phyloP scores from a whole-genome alignment of 2,329 filamentous ascomycete genomes.

The Aspergillus hiratsukae region DNA sequence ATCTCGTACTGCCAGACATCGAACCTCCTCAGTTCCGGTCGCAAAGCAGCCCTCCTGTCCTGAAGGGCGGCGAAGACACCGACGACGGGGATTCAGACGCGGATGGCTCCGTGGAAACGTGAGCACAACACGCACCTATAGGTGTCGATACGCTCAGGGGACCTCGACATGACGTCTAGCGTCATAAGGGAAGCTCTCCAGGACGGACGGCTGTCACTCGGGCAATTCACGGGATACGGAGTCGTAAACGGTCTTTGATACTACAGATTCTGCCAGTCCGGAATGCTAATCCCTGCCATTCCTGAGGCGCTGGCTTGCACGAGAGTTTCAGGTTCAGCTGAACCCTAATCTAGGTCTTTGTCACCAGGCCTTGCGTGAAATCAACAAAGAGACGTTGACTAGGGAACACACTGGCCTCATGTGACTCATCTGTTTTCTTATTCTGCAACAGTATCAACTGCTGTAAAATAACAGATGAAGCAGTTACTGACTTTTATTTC shows the following conservation, averaged over 20 bases:
- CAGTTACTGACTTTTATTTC: not conserved
- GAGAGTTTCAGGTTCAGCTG: not conserved
- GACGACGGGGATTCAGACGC: conserved; percentile 4
- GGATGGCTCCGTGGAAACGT: conserved; percentile 3
- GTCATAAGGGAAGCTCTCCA: not conserved
- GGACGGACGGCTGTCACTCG: not conserved
- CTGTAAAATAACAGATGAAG: not conserved
- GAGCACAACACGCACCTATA: conserved; percentile 7
- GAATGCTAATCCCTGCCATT: not conserved
- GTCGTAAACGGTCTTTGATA: not conserved
- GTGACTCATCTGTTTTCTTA: not conserved
- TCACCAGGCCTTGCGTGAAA: not conserved
- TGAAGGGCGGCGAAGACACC: conserved; percentile 13
- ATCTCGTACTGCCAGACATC: conserved; percentile 19
- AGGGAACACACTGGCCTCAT: not conserved
- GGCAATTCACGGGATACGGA: not conserved
- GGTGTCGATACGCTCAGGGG: not conserved
- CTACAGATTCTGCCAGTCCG: not conserved
- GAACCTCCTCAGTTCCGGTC: conserved; percentile 23
- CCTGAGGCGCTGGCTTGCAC: not conserved
- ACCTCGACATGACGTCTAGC: too few species aligned
- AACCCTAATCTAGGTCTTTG: not conserved
- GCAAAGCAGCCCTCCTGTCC: conserved; percentile 29
- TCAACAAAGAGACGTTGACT: not conserved
- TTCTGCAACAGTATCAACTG: not conserved